Base-by-base conservation (phyloP, 169 alveolate genomes). In the Cryptosporidium sp. region DNA sequence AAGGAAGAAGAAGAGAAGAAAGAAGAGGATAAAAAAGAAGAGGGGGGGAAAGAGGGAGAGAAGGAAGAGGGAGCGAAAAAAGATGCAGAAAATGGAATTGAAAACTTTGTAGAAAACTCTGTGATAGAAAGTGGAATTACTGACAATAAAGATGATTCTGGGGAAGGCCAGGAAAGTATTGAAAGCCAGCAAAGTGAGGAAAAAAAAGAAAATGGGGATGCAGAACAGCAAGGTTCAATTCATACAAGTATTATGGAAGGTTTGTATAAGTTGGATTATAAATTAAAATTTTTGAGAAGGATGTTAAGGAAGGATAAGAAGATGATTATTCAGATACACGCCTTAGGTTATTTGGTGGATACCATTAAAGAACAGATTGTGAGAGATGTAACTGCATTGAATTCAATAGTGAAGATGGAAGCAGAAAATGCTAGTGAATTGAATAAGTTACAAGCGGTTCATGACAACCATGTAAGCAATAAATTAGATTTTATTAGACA, bases 331-430 rank as follows among this genome's bases (percentile, higher is more conserved):
- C 89, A 80, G 21, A 41, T 80, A 26, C 89, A 80, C 12, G 73
- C 89, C 16, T n/a, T 80, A 31, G 89, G 80, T 18, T 80, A 62
- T 48, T 65, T 80, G 23, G 74, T 67, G 10, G 80, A 80, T 41
- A 80, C 51, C 26, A 80, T 80, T 43, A 80, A 80, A 29, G 70
- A 80, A 29, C 89, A 80, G 29, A 80, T 80, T n/a, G 67, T 50
- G 18, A 80, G 89, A 41, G 89, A 80, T 41, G 89, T 80, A 14
- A 35, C 89, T 3, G 89, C 89, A 1, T 65, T 80, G 26, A 80
- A 80, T 43, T 29, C 55, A 35, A 62, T 67, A 35, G 89, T 80
- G 3, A 59, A 21, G 21, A 23, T 80, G 75, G 89, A 80, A n/a
- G 39, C 75, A 29, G 80, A 62, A 48, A 80, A 80, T n/a, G 89